Evolutionary conservation across 2,329 filamentous ascomycete genomes (phyloP), one percentile per base, ranked within the genome.

Genomic region (Phyllosticta paracitricarpa): DNA sequence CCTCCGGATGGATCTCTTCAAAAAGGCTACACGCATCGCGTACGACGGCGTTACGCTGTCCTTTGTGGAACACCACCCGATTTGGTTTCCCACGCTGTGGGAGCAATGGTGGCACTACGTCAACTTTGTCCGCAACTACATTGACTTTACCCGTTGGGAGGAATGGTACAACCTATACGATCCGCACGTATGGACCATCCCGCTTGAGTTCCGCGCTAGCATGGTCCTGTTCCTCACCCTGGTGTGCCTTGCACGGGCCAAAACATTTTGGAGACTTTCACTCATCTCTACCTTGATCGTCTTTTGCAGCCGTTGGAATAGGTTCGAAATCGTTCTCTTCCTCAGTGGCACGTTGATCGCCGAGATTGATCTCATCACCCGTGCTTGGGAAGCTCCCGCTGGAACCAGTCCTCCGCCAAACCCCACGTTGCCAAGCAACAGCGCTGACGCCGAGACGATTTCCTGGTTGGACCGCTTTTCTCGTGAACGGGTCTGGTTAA

Each of bases 181-280:
- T 51, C 63, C 68, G 7, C 70, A 74, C 57, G 55, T 69, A 2
- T 75, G 73, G 72, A 73, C 72, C 1, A 73, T 75, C 48, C 71
- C 72, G 2, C 66, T 73, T 25, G 72, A 75, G 56, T 74, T 73
- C 63, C 71, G 66, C 10, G 65, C 66, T 58, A 97, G 65, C 4
- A 66, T 69, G 54, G 62, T 69, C 19, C 64, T 70, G 7, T 70
- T 69, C 62, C 59, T 63, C 3, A 57, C 63, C 1, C 61, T 70
- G 1, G 60, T 69, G 28, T 65, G 64, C 4, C 62, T 62, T 2
- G n/a, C 51, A 2, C 56, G 60, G 30, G 60, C 62, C n/a, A 56
- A 63, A 4, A 66, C 67, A n/a, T 53, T 64, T 2, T 56, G 59
- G 58, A 60, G 66, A 8, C 61, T 69, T n/a, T 52, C 22, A 1